phyloP scores from a whole-genome alignment of 805 yeast genomes.

The Ogataea zsoltii region DNA sequence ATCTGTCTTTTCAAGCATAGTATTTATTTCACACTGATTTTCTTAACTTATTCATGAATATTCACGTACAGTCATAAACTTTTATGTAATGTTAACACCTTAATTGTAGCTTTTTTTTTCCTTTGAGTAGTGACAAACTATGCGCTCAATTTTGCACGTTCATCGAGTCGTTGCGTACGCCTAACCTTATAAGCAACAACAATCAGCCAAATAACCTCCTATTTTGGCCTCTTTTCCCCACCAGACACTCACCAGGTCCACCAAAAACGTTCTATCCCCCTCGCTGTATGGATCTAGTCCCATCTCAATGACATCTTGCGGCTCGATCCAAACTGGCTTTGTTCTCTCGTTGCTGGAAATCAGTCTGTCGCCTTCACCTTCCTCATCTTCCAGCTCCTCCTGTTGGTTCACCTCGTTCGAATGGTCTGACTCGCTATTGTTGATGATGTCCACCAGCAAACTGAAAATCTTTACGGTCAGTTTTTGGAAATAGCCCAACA shows the following conservation, averaged over 20 bases:
- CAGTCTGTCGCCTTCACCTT: slow-evolving; percentile 11
- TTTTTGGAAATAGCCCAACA: slow-evolving; percentile 54
- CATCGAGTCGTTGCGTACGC: too few relatives aligned
- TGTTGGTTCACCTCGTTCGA: slow-evolving; percentile 13
- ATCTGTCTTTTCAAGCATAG: too few relatives aligned
- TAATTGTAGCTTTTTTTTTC: neutral
- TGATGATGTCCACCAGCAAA: slow-evolving; percentile 39
- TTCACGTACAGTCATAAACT: neutral
- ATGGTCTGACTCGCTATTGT: slow-evolving; percentile 30
- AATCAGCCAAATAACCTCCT: slow-evolving; percentile 36
- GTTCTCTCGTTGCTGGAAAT: slow-evolving; percentile 5
- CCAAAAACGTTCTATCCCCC: slow-evolving; percentile 46
- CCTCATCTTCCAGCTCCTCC: slow-evolving; percentile 10
- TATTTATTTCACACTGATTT: too few relatives aligned
- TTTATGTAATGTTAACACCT: too few relatives aligned
- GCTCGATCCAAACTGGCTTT: slow-evolving; percentile 34
- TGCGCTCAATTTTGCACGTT: too few relatives aligned
- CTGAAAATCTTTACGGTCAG: slow-evolving; percentile 46
- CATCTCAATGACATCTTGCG: slow-evolving; percentile 53
- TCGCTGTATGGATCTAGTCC: slow-evolving; percentile 56
- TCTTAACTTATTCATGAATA: neutral
- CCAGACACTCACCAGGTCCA: slow-evolving; percentile 45
- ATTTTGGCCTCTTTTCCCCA: slow-evolving; percentile 45
- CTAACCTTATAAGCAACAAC: slow-evolving; percentile 33
- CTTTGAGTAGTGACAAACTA: too few relatives aligned